Evolutionary conservation across 495 filamentous ascomycete species (phyloP), one percentile per base, ranked within the genome.

Genomic region (Aspergillus ostianus): DNA sequence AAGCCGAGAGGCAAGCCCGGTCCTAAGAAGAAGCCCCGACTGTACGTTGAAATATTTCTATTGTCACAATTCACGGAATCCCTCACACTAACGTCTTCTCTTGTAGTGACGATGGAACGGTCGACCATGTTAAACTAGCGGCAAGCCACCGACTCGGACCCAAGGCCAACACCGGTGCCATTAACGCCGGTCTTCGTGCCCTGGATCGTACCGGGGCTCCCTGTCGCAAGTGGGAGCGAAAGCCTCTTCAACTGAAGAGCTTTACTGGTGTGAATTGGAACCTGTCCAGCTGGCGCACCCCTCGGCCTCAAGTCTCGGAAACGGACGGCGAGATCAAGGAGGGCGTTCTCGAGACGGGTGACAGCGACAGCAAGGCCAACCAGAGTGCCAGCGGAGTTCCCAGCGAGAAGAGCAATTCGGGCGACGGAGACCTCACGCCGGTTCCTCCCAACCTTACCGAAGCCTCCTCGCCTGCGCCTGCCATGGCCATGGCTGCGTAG

Each of bases 81-180:
- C 4, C 41, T 53, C 12, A 45, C 44, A 23, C 67, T 73, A 65
- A 71, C 56, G n/a, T 51, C 41, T 18, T 52, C 46, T 41, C 9
- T 47, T 48, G 65, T 59, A 88, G 83, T 64, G 87, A 89, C 8
- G 86, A 88, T 57, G 84, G 85, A 56, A 77, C 77, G 30, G 72
- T 80, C 60, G 86, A 87, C 52, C 73, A 77, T 51, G 60, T 76
- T 26, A 81, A 77, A 57, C 60, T 70, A 26, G 53, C 66, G 48
- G 61, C 81, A 19, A 71, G 82, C 47, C 90, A 91, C 67, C 95
- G 94, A 70, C 88, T 98, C 20, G 93, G 93, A 12, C 94, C 94
- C 53, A 98, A 98, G 76, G 93, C 94, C 47, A 98, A 98, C 74
- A 91, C 94, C 66, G 94, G 94, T 57, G 93, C 93, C 57, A 98